Evolutionary conservation across 352 stramenopile genomes (phyloP), one percentile per base, ranked within the genome.

Genomic region (Globisporangium middletonii): DNA sequence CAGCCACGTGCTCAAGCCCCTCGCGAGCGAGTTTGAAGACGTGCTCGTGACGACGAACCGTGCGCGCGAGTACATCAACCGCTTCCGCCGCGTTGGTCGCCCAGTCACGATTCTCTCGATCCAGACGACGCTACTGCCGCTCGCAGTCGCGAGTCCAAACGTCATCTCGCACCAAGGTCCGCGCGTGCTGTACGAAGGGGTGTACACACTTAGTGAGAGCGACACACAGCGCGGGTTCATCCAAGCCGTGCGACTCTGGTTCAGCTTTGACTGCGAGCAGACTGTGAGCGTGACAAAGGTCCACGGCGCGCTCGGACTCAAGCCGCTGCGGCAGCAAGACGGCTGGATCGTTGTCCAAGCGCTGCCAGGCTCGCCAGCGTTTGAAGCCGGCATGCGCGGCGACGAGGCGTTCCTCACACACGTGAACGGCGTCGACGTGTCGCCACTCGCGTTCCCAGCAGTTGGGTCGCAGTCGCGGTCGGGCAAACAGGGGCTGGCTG

Each of bases 361-460:
- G 2, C 58, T 89, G 18, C 72, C 75, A 4, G 75, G 77, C 0
- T 91, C 77, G 0, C 76, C 81, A 1, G 79, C 72, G 11, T 88
- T 87, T 52, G 69, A 87, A n/a, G 79, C 78, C 0, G 81, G 81
- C 16, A 91, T 91, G 81, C 75, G 78, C 16, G 63, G 68, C 44
- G 73, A 89, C 11, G 81, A 91, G 53, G 79, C 87, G 23, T 92
- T 86, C 50, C 68, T 92, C n/a, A 89, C 79, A 6, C 82, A 92
- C 55, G 79, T 89, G 33, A 92, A 92, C 59, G 82, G 79, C 9
- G 77, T 88, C 19, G 77, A 92, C 55, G 82, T 92, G 12, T 89
- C 81, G 5, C 81, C 81, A 8, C 79, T 79, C 35, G 79, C 79
- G 19, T 89, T 89, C 58, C 79, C 76, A 19, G 76, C 79, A 11